Evolutionary conservation across 371 early-diverging fungal genomes (phyloP).

Genomic region (Mortierella sp.): DNA sequence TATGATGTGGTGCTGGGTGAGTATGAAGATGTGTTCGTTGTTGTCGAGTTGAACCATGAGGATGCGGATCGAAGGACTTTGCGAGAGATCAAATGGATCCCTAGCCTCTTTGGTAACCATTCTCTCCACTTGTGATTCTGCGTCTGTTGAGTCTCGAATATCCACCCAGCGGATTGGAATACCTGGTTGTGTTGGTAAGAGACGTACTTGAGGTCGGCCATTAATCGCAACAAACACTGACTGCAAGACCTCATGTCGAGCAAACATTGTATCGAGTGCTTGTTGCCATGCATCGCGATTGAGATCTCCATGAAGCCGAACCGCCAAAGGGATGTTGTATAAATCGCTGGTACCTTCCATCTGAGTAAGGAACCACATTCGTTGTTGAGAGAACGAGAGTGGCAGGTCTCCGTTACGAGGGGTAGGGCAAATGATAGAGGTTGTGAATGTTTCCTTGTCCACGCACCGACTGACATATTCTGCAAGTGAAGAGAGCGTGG

Average conservation of each 20-base stretch:
- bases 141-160: background rate
- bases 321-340: background rate
- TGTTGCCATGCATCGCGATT: background rate
- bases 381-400: constrained; percentile 13
- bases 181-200: background rate
- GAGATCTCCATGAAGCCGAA: background rate
- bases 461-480: too few species aligned
- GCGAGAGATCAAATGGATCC: constrained; percentile 4
- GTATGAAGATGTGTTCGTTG: constrained; percentile 4
- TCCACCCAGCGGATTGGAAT: background rate
- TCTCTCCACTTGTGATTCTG: background rate
- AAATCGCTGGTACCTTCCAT: constrained; percentile 6
- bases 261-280: background rate
- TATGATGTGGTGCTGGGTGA: constrained; percentile 14
- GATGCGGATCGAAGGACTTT: constrained; percentile 10
- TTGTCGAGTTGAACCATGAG: constrained; percentile 1
- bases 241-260: constrained; percentile 11
- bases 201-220: constrained; percentile 2
- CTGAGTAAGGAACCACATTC: constrained; percentile 16
- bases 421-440: too few species aligned
- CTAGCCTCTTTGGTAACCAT: background rate
- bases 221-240: constrained; percentile 7
- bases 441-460: too few species aligned
- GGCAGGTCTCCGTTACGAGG: too few species aligned
- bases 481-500: too few species aligned